Evolutionary conservation across 495 filamentous ascomycete genomes (phyloP).

Genomic region (Penicillium longicatenatum): DNA sequence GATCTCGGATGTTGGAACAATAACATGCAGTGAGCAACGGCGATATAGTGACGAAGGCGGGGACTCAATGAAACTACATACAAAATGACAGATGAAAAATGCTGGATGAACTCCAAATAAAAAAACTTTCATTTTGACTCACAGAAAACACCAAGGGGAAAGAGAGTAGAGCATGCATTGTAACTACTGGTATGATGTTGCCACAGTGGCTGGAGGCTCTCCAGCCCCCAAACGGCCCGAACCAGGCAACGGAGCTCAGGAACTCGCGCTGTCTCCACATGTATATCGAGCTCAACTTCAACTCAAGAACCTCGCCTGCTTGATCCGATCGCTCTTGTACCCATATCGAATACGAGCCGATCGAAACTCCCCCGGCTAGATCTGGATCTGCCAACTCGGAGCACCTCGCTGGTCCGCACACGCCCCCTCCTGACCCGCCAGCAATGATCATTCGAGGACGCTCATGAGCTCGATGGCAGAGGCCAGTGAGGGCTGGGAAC

Average conservation of each 20-base stretch:
- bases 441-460: constrained; percentile 49
- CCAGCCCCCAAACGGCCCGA: constrained; percentile 24
- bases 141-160: neutral
- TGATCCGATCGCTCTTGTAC: neutral
- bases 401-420: constrained; percentile 14
- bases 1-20: neutral
- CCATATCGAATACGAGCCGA: neutral
- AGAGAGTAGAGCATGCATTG: neutral
- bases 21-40: neutral
- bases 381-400: neutral
- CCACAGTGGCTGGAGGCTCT: constrained; percentile 26
- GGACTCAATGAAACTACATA: neutral
- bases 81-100: neutral
- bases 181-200: neutral
- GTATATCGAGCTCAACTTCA: constrained; percentile 28
- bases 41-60: too few relatives aligned
- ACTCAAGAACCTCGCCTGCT: neutral
- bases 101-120: neutral
- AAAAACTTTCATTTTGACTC: too few relatives aligned
- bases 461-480: constrained; percentile 56
- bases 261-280: constrained; percentile 25
- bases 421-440: constrained; percentile 22
- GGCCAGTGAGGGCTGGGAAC: constrained; percentile 47
- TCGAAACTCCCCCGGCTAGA: neutral
- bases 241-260: constrained; percentile 26